These are phyloP conservation scores for Aquanectria penicillioides DNA, from an alignment of 2,329 filamentous ascomycete genomes.

Conservation along the genomic window DNA sequence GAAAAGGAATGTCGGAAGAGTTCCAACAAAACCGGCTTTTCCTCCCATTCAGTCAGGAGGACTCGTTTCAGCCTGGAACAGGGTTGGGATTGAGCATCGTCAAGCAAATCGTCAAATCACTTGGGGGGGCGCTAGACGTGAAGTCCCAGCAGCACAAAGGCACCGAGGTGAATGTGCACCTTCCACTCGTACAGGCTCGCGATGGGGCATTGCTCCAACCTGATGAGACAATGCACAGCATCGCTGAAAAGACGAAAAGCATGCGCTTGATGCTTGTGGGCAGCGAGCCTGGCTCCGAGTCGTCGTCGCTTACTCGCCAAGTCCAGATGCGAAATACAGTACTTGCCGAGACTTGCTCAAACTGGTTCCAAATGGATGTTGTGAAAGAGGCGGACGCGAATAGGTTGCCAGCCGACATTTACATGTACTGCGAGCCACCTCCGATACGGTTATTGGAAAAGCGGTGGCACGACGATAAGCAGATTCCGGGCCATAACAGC, in stretches of 20 bases:
- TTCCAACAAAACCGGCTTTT: slow-evolving; percentile 69
- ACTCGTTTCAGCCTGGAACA: slow-evolving; percentile 67
- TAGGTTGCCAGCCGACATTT: slow-evolving; percentile 32
- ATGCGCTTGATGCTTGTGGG: slow-evolving; percentile 34
- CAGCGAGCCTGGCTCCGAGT: slow-evolving; percentile 9
- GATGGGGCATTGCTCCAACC: neutral
- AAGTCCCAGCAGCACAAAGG: slow-evolving; percentile 62
- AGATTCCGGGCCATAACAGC: neutral
- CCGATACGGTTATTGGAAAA: slow-evolving; percentile 26
- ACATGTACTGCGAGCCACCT: slow-evolving; percentile 42
- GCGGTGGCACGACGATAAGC: slow-evolving; percentile 24
- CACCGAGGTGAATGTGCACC: slow-evolving; percentile 62
- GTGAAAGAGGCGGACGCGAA: slow-evolving; percentile 21
- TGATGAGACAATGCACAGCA: slow-evolving; percentile 26
- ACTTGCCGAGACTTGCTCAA: slow-evolving; percentile 41
- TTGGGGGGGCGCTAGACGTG: slow-evolving; percentile 69
- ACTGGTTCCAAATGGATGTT: slow-evolving; percentile 49
- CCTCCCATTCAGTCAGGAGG: slow-evolving; percentile 71
- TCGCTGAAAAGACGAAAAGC: slow-evolving; percentile 26
- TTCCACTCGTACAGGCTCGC: slow-evolving; percentile 49
- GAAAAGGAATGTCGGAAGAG: slow-evolving; percentile 71
- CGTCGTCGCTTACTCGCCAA: slow-evolving; percentile 18
- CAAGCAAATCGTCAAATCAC: slow-evolving; percentile 65
- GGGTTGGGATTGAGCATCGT: slow-evolving; percentile 73
- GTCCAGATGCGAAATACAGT: slow-evolving; percentile 41